Conservation (phyloP, 495 filamentous ascomycete genomes). For the Neurospora terricola region DNA sequence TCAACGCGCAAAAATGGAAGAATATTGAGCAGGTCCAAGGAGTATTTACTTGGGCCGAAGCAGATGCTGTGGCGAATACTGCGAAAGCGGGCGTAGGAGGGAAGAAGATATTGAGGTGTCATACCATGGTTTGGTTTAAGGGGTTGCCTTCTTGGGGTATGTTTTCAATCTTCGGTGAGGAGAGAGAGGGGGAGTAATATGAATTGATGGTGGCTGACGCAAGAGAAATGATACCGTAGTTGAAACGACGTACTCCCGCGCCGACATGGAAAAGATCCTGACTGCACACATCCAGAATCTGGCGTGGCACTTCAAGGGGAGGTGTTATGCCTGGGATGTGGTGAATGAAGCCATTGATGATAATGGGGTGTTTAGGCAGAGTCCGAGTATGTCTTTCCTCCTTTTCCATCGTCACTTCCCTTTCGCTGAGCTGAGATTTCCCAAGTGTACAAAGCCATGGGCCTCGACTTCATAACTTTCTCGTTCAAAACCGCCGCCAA, state of each 20-base stretch:
- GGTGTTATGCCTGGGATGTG: constrained; percentile 37
- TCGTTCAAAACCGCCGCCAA: constrained; percentile 33
- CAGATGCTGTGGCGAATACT: constrained; percentile 37
- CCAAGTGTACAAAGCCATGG: constrained; percentile 30
- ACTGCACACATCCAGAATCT: constrained; percentile 34
- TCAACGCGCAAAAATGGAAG: constrained; percentile 43
- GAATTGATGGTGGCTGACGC: background rate
- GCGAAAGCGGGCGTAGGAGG: constrained; percentile 26
- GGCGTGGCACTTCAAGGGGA: constrained; percentile 40
- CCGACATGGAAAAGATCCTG: background rate
- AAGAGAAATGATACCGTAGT: background rate
- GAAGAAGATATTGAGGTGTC: constrained; percentile 39
- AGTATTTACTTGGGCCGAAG: constrained; percentile 37
- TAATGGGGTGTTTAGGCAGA: constrained; percentile 26
- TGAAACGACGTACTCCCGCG: background rate
- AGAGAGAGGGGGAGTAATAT: background rate
- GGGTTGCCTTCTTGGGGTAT: constrained; percentile 45
- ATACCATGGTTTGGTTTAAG: constrained; percentile 49
- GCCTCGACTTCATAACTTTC: constrained; percentile 32
- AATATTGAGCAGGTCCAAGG: constrained; percentile 25
- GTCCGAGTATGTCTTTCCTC: constrained; percentile 7
- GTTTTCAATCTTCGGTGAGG: background rate
- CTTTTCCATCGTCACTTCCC: background rate
- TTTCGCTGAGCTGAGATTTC: background rate
- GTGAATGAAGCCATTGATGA: constrained; percentile 42